Evolutionary conservation across 805 yeast species (phyloP).

Genomic region (Saturnispora zaruensis): DNA sequence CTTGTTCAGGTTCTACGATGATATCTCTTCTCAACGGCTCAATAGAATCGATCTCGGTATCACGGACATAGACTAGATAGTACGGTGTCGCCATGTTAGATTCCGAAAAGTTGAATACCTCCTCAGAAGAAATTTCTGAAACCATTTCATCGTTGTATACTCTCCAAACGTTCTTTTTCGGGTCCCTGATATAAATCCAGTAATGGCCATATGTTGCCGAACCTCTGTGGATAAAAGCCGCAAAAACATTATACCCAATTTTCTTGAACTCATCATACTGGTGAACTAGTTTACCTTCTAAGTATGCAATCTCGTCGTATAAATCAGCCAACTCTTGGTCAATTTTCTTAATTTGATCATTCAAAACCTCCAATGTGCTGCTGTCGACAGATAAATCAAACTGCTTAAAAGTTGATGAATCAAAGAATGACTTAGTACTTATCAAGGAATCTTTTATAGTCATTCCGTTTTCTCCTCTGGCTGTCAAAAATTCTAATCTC

Average conservation of each 20-base stretch:
- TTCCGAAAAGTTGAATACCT: conserved; percentile 56
- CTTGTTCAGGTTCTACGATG: not conserved
- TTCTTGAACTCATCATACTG: conserved; percentile 56
- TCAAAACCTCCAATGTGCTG: conserved; percentile 41
- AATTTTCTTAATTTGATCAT: conserved; percentile 37
- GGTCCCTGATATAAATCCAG: conserved; percentile 89
- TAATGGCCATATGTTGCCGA: conserved; percentile 96
- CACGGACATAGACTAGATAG: conserved; percentile 74
- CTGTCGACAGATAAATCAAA: conserved; percentile 33
- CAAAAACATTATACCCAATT: conserved; percentile 76
- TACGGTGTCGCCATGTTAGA: conserved; percentile 91
- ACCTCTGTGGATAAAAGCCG: conserved; percentile 91
- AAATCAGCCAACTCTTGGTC: conserved; percentile 35
- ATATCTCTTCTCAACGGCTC: conserved; percentile 56
- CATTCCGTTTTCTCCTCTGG: conserved; percentile 42
- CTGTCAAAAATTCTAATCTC: conserved; percentile 35
- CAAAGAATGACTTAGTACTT: conserved; percentile 50
- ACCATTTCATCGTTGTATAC: conserved; percentile 95
- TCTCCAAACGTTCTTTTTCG: conserved; percentile 56
- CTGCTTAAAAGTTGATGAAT: conserved; percentile 32
- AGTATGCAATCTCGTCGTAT: conserved; percentile 32
- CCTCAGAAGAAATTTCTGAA: conserved; percentile 61
- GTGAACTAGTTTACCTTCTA: conserved; percentile 42
- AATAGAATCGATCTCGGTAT: conserved; percentile 46
- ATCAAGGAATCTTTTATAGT: conserved; percentile 44